Evolutionary conservation across 208 protist species (phyloP).

Genomic region (Crithidia brevicula): DNA sequence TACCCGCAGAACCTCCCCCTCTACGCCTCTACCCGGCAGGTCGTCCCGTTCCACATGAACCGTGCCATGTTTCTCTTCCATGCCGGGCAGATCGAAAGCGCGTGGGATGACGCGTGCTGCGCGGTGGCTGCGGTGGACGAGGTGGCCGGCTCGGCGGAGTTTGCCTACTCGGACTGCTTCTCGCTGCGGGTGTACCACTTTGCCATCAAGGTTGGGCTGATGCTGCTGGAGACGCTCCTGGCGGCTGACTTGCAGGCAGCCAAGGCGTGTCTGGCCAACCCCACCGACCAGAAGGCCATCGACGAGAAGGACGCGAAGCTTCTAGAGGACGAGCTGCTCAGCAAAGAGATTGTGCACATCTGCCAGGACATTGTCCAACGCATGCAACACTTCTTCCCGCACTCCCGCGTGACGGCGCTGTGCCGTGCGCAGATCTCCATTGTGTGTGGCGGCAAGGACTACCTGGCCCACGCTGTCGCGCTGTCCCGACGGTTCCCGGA

Average conservation of each 20-base stretch:
- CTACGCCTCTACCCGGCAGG: conserved; percentile 59
- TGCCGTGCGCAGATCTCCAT: conserved; percentile 36
- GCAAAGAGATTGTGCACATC: conserved; percentile 46
- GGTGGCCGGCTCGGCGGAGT: conserved; percentile 69
- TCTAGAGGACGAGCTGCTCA: conserved; percentile 41
- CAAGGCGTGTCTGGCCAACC: conserved; percentile 32
- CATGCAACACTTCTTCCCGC: conserved; percentile 62
- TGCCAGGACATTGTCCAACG: conserved; percentile 49
- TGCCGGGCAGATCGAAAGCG: conserved; percentile 39
- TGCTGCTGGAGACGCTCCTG: conserved; percentile 47
- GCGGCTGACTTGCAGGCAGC: conserved; percentile 37
- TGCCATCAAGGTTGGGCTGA: conserved; percentile 48
- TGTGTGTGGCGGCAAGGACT: conserved; percentile 42
- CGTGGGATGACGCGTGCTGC: conserved; percentile 70
- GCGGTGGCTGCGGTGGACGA: conserved; percentile 79
- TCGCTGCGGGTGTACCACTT: conserved; percentile 68
- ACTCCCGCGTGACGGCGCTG: conserved; percentile 53
- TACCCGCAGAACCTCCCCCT: conserved; percentile 51
- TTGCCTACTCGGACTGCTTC: conserved; percentile 78
- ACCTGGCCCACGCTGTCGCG: conserved; percentile 52
- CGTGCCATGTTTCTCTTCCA: conserved; percentile 50
- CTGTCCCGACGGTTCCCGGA: conserved; percentile 69
- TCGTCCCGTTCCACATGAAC: conserved; percentile 77
- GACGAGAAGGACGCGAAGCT: conserved; percentile 29
- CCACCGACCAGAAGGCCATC: background rate